Evolutionary conservation across 2,329 filamentous ascomycete species (phyloP), one percentile per base, ranked within the genome.

Genomic region (Sclerotinia minor): DNA sequence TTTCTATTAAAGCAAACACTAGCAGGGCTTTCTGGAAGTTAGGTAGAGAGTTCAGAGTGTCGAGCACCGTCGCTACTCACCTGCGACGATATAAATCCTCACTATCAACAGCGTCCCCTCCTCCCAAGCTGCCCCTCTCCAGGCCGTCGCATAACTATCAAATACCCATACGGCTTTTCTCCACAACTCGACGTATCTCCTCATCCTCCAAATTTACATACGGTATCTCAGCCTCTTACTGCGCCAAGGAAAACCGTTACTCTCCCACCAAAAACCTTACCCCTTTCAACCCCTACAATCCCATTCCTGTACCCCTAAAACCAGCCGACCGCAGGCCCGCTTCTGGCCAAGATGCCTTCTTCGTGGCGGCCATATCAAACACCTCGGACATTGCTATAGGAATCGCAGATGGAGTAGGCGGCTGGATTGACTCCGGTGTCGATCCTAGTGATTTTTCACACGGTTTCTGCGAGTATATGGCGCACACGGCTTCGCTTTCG

Each of bases 401-500:
- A 24, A 87, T 99, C 32, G 93, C 94, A 65, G 95, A 99, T 77
- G 95, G 95, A 15, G 95, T 99, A 0, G 95, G 95, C 59, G 95
- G 95, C 47, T 99, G 95, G 94, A 87, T 90, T 71, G 92, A 97
- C 74, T 94, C 91, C 50, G 93, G 93, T 55, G 89, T 99, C 64
- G 94, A 99, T 76, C 94, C 95, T 11, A 93, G 93, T 38, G 92
- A 97, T 79, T 98, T 98, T 79, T 95, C 94, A 4, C 94, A 98
- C 78, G 92, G 91, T 52, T 83, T 99, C 69, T 98, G 95, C 82
- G 89, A 92, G 74, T 91, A 96, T 79, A 98, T 98, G 93, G 92
- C 93, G 3, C 83, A 88, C 63, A 86, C 87, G 17, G 91, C 93
- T 21, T 83, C 73, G 41, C 74, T 71, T 47, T 65, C 75, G 38